phyloP scores from a whole-genome alignment of 305 asterid genomes.

The Fraxinus baroniana region DNA sequence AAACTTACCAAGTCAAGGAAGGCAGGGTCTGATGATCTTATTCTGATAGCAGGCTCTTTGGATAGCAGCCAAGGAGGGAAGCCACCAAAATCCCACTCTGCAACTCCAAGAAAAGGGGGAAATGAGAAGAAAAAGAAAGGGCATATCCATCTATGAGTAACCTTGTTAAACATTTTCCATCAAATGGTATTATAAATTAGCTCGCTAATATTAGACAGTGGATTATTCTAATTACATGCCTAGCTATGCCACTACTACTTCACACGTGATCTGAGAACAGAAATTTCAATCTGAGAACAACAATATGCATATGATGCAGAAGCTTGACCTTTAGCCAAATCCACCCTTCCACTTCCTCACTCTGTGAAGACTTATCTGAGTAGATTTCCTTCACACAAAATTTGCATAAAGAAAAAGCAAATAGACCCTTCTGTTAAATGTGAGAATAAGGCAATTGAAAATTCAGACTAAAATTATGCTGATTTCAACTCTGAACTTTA shows the following conservation, averaged over 20 bases:
- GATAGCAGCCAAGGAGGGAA: slow-evolving; percentile 94
- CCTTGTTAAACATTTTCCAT: background rate
- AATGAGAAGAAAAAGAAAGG: slow-evolving; percentile 9
- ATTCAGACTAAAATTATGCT: background rate
- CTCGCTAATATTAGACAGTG: background rate
- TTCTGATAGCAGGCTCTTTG: slow-evolving; percentile 65
- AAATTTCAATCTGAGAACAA: background rate
- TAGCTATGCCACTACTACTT: background rate
- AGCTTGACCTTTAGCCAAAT: background rate
- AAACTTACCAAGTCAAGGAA: slow-evolving; percentile 64
- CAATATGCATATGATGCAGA: background rate
- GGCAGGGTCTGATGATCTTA: slow-evolving; percentile 85
- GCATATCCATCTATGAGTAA: background rate
- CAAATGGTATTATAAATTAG: background rate
- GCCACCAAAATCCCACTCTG: slow-evolving; percentile 99
- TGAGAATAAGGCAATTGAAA: background rate
- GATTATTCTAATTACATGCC: background rate
- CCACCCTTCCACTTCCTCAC: background rate
- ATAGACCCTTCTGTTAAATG: background rate
- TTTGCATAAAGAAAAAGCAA: background rate
- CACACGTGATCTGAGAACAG: background rate
- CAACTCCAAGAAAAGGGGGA: slow-evolving; percentile 19
- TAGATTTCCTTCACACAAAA: background rate
- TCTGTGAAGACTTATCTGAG: background rate
- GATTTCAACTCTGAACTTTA: background rate